Evolutionary conservation across 371 early-diverging fungal species (phyloP), one percentile per base, ranked within the genome.

Genomic region (Pancytospora philotis): DNA sequence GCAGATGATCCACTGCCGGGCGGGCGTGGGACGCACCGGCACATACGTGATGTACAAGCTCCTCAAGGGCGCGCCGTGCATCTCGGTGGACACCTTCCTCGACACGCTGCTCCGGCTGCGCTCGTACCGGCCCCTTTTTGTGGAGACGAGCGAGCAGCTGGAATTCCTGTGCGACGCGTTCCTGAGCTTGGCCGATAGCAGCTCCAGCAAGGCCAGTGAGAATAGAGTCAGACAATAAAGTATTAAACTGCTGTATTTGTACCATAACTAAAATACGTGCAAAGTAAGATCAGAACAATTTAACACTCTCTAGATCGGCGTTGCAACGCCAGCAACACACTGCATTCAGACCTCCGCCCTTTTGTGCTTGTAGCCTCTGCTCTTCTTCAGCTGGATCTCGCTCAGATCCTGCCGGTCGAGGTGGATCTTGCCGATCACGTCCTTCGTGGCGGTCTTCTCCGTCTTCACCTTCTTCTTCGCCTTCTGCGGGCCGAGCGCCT

Each of bases 21-120:
- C 96, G n/a, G 96, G 96, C 0, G 90, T 91, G 62, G 96, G 95
- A 3, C 84, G 96, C 56, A 90, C 95, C 0, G 96, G 94, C 0
- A 88, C 90, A 0, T 91, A 91, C 74, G 88, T 90, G 55, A 85
- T 83, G 1, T 83, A 83, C 35, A 84, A 81, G 41, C 69, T 87
- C 49, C 85, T 88, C 81, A 81, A 84, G 53, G 82, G 83, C 25
- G 22, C 28, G n/a, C 51, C 62, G 35, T 56, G 59, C 22, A 55
- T 69, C 2, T 52, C 41, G 8, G 2, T 57, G 13, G 41, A 49
- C 13, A 49, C n/a, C n/a, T 80, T 80, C 51, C 34, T 78, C 52
- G 68, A 76, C 19, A 59, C 66, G 25, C 69, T 80, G n/a, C 10
- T 76, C 36, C 48, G 68, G 16, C 50, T 80, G 32, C 55, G 80